Base-by-base conservation (phyloP, 176 grass and related monocot genomes). In the Carex scoparia region DNA sequence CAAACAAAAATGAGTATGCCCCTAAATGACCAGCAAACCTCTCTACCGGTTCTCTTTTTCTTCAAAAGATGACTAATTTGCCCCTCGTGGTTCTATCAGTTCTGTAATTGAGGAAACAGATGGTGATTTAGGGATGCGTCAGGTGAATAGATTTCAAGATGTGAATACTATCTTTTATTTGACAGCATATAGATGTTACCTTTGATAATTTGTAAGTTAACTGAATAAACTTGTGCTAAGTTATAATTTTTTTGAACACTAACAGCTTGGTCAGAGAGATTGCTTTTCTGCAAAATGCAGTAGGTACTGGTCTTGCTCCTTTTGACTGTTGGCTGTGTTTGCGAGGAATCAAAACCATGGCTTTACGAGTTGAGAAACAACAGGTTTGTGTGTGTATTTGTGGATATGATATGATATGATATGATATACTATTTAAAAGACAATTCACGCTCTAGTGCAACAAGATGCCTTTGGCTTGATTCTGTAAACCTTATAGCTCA, bases 281-380 rank as follows among this genome's bases (percentile, higher is more conserved):
- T 83, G 95, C 91, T 44, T 98, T 98, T 69, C 88, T 98, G 53
- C 95, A 98, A 92, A 98, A 98, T 68, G 95, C 92, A 0, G 95
- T 95, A 98, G 95, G 95, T 55, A 81, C 91, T 62, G 95, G 93
- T 73, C 83, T 98, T 79, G 89, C 93, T 46, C 90, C 93, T 83
- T 98, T 98, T 91, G 95, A 93, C 88, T 94, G 88, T 80, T 94
- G 92, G 91, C 93, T 94, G 85, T 98, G 96, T 61, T 88, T 93
- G 87, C 89, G 91, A 69, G 92, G 89, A 81, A 91, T 98, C 69
- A 95, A 98, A 86, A 98, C 96, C 67, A 98, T 98, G 96, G 89
- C 93, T 84, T 66, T 98, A 65, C 87, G 96, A 9, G 88, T 98
- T 46, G 93, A 98, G 81, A 98, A 90, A 85, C 95, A 98, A 83